These are phyloP conservation scores for Petunia axillaris DNA, from an alignment of 257 asterid genomes.

Conservation along the genomic window DNA sequence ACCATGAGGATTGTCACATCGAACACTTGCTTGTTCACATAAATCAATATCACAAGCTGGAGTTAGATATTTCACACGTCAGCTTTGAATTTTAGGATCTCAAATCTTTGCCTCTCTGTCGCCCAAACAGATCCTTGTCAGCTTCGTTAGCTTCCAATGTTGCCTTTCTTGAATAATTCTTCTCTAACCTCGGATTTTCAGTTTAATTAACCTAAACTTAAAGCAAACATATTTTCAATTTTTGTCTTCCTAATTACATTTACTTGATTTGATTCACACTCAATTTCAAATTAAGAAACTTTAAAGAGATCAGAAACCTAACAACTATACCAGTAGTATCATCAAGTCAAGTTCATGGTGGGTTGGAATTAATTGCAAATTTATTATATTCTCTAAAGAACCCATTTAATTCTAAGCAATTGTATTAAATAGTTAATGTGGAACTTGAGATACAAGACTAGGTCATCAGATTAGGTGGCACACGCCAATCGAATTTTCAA, in stretches of 20 bases:
- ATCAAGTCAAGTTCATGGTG: no score
- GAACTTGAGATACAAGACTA: no score
- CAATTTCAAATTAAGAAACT: no score
- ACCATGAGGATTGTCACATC: neutral
- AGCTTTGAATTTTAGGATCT: neutral
- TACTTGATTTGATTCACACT: no score
- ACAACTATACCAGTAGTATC: no score
- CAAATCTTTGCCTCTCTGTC: neutral
- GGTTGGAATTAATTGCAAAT: no score
- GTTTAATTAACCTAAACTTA: no score
- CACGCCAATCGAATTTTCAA: neutral
- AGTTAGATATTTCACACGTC: neutral
- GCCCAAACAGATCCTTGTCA: neutral
- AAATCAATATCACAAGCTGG: neutral
- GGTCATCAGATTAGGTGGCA: neutral
- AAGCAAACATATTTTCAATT: neutral
- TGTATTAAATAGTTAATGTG: neutral
- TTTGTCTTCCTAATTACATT: neutral
- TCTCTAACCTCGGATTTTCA: no score
- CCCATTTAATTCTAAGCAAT: no score
- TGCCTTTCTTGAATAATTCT: neutral
- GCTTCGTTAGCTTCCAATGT: neutral
- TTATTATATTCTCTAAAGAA: no score
- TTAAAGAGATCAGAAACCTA: no score
- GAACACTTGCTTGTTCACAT: conserved; percentile 38